Conservation (phyloP, 352 stramenopile genomes). For the Globisporangium heterothallicum region DNA sequence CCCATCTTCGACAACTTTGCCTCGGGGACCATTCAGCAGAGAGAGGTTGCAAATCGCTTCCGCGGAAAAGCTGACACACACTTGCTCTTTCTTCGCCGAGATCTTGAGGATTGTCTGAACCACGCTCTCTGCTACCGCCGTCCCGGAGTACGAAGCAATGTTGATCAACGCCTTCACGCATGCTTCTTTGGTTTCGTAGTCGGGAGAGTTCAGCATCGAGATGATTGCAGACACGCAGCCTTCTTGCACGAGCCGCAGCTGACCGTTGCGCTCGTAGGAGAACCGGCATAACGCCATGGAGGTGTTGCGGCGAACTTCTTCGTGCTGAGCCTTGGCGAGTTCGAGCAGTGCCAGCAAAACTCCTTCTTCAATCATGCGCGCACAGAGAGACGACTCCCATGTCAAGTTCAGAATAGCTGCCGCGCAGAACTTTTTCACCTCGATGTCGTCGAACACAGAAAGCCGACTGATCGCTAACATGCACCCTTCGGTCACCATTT, state of each 20-base stretch:
- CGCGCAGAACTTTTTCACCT: slow-evolving; percentile 80
- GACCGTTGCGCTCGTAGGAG: slow-evolving; percentile 65
- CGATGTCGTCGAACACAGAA: slow-evolving; percentile 71
- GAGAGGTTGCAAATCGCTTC: slow-evolving; percentile 80
- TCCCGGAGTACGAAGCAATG: slow-evolving; percentile 62
- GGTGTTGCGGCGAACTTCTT: slow-evolving; percentile 79
- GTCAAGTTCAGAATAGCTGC: slow-evolving; percentile 78
- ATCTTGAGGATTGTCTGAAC: slow-evolving; percentile 77
- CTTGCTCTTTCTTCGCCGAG: slow-evolving; percentile 54
- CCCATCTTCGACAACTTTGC: slow-evolving; percentile 74
- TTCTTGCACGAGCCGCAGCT: slow-evolving; percentile 74
- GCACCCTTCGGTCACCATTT: slow-evolving; percentile 71
- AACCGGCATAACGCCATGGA: slow-evolving; percentile 80
- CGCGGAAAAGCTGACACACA: slow-evolving; percentile 50
- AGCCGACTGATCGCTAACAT: slow-evolving; percentile 71
- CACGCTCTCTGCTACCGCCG: slow-evolving; percentile 62
- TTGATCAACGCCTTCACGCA: slow-evolving; percentile 86
- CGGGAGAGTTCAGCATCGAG: slow-evolving; percentile 77
- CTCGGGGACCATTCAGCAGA: slow-evolving; percentile 51
- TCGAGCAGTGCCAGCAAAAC: slow-evolving; percentile 66
- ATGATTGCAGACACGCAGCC: slow-evolving; percentile 78
- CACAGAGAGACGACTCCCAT: slow-evolving; percentile 36
- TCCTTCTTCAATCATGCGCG: slow-evolving; percentile 69
- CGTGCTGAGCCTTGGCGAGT: slow-evolving; percentile 70
- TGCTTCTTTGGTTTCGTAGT: slow-evolving; percentile 76